Evolutionary conservation across 1,284 basidiomycete genomes (phyloP).

Genomic region (Paramarasmius palmivorus): DNA sequence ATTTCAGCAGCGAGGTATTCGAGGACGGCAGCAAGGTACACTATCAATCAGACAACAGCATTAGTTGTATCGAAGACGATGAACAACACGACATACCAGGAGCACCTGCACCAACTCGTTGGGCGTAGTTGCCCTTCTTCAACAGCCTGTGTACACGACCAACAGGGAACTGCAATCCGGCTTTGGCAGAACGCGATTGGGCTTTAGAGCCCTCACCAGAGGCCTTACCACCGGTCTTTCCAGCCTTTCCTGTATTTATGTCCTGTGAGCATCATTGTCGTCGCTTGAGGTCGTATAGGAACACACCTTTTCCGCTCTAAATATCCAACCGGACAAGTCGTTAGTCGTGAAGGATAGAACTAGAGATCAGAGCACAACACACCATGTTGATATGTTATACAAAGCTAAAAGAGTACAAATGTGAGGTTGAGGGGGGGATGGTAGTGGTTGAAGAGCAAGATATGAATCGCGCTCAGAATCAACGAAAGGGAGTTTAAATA

Average conservation of each 20-base stretch:
- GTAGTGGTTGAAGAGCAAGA: constrained; percentile 46
- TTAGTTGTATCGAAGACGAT: not conserved
- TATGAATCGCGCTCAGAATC: constrained; percentile 36
- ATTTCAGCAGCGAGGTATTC: constrained; percentile 90
- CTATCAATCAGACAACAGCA: constrained; percentile 33
- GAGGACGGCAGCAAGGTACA: constrained; percentile 77
- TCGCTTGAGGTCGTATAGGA: not conserved
- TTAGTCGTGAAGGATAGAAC: too few species aligned
- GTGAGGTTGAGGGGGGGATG: constrained; percentile 24
- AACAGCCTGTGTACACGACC: constrained; percentile 84
- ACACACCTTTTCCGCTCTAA: constrained; percentile 52
- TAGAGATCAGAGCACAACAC: too few species aligned
- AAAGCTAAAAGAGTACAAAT: constrained; percentile 19
- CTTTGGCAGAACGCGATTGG: constrained; percentile 18
- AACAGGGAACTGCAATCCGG: constrained; percentile 59
- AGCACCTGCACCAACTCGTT: constrained; percentile 66
- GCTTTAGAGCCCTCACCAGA: constrained; percentile 54
- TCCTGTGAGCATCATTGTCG: not conserved
- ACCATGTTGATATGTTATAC: constrained; percentile 43
- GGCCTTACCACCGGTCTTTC: constrained; percentile 61
- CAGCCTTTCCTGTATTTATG: constrained; percentile 30
- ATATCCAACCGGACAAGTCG: too few species aligned
- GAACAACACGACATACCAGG: constrained; percentile 53
- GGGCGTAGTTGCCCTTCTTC: constrained; percentile 56
- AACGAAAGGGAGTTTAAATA: constrained; percentile 40